Conservation (phyloP, 352 stramenopile genomes). For the Globisporangium megalacanthum region DNA sequence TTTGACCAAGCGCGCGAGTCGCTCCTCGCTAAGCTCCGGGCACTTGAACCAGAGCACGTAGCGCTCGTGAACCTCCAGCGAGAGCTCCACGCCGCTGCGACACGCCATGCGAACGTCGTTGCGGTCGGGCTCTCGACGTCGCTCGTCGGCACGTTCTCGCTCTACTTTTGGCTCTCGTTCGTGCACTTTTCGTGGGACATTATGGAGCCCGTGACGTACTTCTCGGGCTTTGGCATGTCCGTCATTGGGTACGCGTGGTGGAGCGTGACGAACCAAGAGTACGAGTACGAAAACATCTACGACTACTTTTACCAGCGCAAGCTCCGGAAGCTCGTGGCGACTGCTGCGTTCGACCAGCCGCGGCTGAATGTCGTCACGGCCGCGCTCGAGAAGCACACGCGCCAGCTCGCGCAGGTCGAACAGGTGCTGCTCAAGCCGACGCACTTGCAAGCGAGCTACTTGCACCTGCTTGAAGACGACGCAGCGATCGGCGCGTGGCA, state of each 20-base stretch:
- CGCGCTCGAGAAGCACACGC: constrained; percentile 27
- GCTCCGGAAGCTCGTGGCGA: constrained; percentile 45
- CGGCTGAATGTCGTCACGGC: constrained; percentile 38
- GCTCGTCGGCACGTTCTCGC: constrained; percentile 68
- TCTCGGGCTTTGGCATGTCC: constrained; percentile 75
- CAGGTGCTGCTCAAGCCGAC: constrained; percentile 62
- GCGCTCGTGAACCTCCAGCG: constrained; percentile 57
- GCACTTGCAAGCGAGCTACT: constrained; percentile 59
- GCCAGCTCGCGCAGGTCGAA: constrained; percentile 44
- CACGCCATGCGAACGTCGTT: constrained; percentile 52
- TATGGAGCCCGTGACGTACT: constrained; percentile 89
- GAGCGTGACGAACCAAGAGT: constrained; percentile 82
- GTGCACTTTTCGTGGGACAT: constrained; percentile 89
- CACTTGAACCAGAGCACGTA: constrained; percentile 60
- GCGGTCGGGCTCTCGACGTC: constrained; percentile 47
- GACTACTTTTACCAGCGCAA: constrained; percentile 77
- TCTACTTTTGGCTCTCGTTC: constrained; percentile 87
- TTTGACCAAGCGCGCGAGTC: constrained; percentile 59
- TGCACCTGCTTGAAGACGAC: constrained; percentile 44
- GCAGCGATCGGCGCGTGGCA: constrained; percentile 4
- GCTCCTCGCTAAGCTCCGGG: constrained; percentile 60
- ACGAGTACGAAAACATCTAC: constrained; percentile 87
- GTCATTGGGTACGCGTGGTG: constrained; percentile 81
- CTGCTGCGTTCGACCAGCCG: constrained; percentile 50
- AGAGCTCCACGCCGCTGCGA: constrained; percentile 56